A percentile compares a stretch with the other conserved stretches of the same genome.
phyloP scores from a whole-genome alignment of 192 early-diverging fungal species.

The Umbelopsis vinacea region DNA sequence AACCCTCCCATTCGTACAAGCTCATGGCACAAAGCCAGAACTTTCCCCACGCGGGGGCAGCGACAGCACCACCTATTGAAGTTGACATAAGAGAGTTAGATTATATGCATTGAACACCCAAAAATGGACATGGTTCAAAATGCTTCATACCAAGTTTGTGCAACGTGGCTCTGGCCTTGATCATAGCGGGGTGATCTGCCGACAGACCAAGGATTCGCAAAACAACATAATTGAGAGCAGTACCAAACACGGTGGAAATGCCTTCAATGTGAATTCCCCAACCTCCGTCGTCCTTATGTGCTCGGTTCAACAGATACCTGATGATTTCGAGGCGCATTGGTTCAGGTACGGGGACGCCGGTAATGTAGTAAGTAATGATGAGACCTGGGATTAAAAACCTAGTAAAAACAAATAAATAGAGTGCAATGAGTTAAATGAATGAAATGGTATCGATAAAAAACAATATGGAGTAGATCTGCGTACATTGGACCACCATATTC shows the following conservation, averaged over 20 bases:
- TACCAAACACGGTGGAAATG: constrained; percentile 93
- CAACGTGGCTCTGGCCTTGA: constrained; percentile 79
- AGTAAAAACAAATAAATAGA: background rate
- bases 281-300: constrained; percentile 87
- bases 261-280: constrained; percentile 98
- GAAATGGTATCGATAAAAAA: background rate
- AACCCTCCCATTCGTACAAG: constrained; percentile 94
- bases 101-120: background rate
- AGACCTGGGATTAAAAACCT: constrained; percentile 91
- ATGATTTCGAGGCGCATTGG: constrained; percentile 77
- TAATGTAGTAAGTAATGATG: constrained; percentile 88
- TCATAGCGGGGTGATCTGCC: constrained; percentile 86
- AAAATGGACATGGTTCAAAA: background rate
- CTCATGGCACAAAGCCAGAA: constrained; percentile 94
- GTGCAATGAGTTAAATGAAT: background rate
- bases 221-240: constrained; percentile 91
- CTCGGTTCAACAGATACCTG: constrained; percentile 84
- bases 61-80: constrained; percentile 76
- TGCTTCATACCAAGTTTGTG: constrained; percentile 69
- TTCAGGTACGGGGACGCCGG: constrained; percentile 67
- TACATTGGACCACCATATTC: constrained; percentile 95
- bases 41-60: constrained; percentile 95
- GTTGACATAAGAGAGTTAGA: background rate
- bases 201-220: constrained; percentile 86
- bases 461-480: background rate